Evolutionary conservation across 768 basidiomycete genomes (phyloP).

Genomic region (Hygrocybe coccinea): DNA sequence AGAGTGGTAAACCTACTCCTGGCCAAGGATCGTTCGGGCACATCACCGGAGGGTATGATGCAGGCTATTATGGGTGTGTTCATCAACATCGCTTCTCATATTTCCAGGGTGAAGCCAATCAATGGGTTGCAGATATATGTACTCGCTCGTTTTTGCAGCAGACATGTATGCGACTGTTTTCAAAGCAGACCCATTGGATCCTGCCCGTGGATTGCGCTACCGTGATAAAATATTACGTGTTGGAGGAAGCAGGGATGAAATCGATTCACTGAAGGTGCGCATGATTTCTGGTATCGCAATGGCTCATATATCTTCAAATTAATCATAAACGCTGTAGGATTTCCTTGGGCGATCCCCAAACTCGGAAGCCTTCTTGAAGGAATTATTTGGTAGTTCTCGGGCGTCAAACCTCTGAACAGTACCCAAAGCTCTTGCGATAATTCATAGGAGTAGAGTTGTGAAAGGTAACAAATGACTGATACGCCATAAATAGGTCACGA

Average conservation of each 20-base stretch:
- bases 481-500: too few relatives aligned
- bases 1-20: conserved; percentile 51
- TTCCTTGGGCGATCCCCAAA: conserved; percentile 76
- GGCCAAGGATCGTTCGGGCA: conserved; percentile 78
- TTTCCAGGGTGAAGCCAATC: background rate
- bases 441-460: too few relatives aligned
- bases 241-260: conserved; percentile 77
- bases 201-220: conserved; percentile 60
- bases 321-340: conserved; percentile 37
- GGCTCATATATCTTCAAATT: background rate
- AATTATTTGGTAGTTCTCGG: conserved; percentile 48
- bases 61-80: conserved; percentile 58
- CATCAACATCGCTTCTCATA: background rate
- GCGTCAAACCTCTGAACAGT: conserved; percentile 28
- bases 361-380: conserved; percentile 67
- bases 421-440: too few relatives aligned
- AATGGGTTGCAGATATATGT: conserved; percentile 48
- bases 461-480: too few relatives aligned
- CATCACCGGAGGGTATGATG: conserved; percentile 69
- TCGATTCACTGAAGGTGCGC: conserved; percentile 68
- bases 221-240: conserved; percentile 68
- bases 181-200: conserved; percentile 70
- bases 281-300: background rate
- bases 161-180: conserved; percentile 76
- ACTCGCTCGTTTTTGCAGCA: conserved; percentile 61